phyloP scores from a whole-genome alignment of 371 early-diverging fungal species.

The Phascolomyces articulosus region DNA sequence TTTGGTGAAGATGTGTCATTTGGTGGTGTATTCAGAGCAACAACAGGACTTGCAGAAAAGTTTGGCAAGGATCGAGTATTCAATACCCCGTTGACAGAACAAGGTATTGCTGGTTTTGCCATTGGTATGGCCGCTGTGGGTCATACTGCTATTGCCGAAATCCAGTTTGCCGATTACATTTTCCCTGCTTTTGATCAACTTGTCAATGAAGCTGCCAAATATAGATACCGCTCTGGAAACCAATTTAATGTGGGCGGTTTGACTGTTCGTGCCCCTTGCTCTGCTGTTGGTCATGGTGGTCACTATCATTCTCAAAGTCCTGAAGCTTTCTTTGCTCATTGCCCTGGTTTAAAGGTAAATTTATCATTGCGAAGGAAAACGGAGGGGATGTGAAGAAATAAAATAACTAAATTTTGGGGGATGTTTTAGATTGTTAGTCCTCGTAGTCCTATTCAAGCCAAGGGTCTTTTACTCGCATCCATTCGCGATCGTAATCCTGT shows the following conservation, averaged over 20 bases:
- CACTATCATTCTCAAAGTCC: slow-evolving; percentile 97
- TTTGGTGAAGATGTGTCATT: slow-evolving; percentile 99
- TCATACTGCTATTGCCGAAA: slow-evolving; percentile 97
- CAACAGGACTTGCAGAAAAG: slow-evolving; percentile 89
- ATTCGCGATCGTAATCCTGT: slow-evolving; percentile 96
- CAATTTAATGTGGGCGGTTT: slow-evolving; percentile 92
- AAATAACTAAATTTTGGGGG: slow-evolving; percentile 5
- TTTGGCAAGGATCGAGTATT: slow-evolving; percentile 94
- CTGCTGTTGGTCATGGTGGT: slow-evolving; percentile 98
- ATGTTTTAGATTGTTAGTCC: slow-evolving; percentile 89
- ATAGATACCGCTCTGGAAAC: slow-evolving; percentile 94
- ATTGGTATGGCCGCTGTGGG: slow-evolving; percentile 97
- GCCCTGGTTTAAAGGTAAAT: slow-evolving; percentile 87
- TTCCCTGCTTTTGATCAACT: slow-evolving; percentile 98
- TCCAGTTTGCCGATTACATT: slow-evolving; percentile 98
- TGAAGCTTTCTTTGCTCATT: slow-evolving; percentile 96
- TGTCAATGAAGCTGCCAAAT: slow-evolving; percentile 99
- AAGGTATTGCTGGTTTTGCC: slow-evolving; percentile 97
- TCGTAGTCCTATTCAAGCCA: slow-evolving; percentile 94
- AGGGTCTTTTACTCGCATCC: slow-evolving; percentile 91
- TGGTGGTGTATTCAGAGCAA: slow-evolving; percentile 97
- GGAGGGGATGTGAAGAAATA: neutral
- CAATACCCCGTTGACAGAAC: slow-evolving; percentile 96
- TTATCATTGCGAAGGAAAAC: neutral
- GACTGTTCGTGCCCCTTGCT: slow-evolving; percentile 91